Conservation (phyloP, 106 monocot genomes). For the Alisma plantagoaquatica region DNA sequence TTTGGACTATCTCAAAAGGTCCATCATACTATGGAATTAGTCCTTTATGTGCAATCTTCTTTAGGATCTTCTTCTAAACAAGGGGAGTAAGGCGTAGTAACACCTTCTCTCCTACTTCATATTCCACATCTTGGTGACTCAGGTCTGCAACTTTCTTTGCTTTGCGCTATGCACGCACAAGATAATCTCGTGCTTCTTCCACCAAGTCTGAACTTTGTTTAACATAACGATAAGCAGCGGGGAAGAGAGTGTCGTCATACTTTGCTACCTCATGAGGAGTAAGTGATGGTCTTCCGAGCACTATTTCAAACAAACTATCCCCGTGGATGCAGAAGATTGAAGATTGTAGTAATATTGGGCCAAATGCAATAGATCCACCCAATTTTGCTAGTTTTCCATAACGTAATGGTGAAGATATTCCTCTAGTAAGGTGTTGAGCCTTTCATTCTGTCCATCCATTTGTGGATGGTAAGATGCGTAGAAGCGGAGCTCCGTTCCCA, state of each 20-base stretch:
- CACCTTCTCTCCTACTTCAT: background rate
- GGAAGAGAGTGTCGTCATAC: background rate
- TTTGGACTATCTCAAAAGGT: background rate
- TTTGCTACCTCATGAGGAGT: background rate
- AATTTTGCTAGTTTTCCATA: conserved; percentile 4
- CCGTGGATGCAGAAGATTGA: background rate
- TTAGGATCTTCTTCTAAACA: background rate
- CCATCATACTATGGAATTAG: background rate
- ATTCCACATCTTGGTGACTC: background rate
- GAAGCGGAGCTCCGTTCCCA: conserved; percentile 7
- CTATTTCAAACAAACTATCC: background rate
- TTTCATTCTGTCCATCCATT: background rate
- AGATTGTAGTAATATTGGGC: conserved; percentile 12
- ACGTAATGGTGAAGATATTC: conserved; percentile 6
- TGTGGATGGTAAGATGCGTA: background rate
- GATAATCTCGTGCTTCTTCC: background rate
- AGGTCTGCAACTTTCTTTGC: background rate
- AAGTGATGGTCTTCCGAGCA: background rate
- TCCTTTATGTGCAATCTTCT: background rate
- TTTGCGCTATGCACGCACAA: background rate
- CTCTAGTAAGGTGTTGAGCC: background rate
- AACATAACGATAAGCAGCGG: background rate
- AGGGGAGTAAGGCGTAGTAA: background rate
- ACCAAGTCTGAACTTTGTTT: background rate
- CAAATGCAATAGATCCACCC: conserved; percentile 1